A percentile compares a stretch with the other conserved stretches of the same genome.
Conservation (phyloP, 164 flowering plant species). For the Piper betle region DNA sequence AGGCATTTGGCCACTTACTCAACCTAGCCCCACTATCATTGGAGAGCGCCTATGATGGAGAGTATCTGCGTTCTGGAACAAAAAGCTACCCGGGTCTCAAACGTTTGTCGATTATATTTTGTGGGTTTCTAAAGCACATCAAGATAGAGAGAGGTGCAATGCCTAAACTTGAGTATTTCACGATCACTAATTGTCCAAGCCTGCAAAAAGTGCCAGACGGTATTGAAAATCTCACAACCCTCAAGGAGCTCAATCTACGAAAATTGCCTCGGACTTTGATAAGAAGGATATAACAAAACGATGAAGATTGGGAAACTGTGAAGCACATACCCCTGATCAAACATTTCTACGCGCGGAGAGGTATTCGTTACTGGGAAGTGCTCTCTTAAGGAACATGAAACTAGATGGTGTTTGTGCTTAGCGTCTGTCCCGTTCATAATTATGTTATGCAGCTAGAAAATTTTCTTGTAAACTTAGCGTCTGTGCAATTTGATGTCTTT, state of each 20-base stretch:
- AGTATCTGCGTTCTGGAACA: not conserved
- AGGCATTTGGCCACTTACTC: not conserved
- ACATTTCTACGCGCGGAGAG: too few relatives aligned
- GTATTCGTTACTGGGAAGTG: too few relatives aligned
- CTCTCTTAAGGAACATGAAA: too few relatives aligned
- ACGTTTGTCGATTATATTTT: not conserved
- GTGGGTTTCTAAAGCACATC: not conserved
- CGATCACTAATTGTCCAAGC: not conserved
- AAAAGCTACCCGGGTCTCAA: not conserved
- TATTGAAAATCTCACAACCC: not conserved
- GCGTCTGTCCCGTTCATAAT: too few relatives aligned
- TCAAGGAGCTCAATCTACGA: not conserved
- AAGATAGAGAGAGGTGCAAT: not conserved
- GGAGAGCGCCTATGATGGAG: not conserved
- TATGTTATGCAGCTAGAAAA: too few relatives aligned
- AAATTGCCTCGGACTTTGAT: too few relatives aligned
- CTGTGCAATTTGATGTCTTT: too few relatives aligned
- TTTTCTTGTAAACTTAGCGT: too few relatives aligned
- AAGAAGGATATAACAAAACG: too few relatives aligned
- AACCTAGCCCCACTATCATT: not conserved
- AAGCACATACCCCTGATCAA: too few relatives aligned
- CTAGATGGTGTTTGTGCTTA: too few relatives aligned
- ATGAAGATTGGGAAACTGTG: too few relatives aligned
- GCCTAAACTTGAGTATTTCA: not conserved
- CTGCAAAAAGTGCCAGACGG: not conserved